Evolutionary conservation across 2,329 filamentous ascomycete genomes (phyloP).

Genomic region (Apiospora rasikravindrae): DNA sequence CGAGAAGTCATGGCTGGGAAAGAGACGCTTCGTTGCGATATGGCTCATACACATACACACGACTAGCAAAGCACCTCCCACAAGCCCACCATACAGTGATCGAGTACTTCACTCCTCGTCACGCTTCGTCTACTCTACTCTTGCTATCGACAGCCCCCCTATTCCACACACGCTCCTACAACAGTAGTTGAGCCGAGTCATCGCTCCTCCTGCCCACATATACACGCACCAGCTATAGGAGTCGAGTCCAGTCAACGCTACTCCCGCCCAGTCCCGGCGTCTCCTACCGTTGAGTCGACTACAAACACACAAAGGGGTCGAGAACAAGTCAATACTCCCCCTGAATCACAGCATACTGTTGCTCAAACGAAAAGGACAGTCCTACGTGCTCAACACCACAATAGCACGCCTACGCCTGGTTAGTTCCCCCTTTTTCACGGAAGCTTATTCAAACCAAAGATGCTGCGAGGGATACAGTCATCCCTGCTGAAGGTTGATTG

Average conservation of each 20-base stretch:
- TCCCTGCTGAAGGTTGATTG: background rate
- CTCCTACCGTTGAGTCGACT: background rate
- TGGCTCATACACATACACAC: background rate
- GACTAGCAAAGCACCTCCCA: background rate
- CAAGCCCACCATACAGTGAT: background rate
- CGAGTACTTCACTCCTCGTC: background rate
- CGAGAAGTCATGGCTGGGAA: background rate
- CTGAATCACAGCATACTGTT: background rate
- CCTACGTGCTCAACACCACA: background rate
- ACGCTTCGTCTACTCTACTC: background rate
- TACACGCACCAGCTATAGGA: background rate
- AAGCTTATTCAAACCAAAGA: background rate
- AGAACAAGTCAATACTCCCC: background rate
- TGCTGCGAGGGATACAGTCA: background rate
- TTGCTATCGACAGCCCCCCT: background rate
- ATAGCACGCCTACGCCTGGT: background rate
- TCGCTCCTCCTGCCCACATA: background rate
- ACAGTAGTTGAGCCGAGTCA: background rate
- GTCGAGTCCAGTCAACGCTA: background rate
- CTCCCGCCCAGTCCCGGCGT: background rate
- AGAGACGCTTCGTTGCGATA: background rate
- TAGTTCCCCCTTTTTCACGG: background rate
- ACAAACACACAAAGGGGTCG: background rate
- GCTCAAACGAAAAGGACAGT: background rate
- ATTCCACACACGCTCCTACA: background rate